Percentiles rank a stretch among this genome's conserved stretches.
Evolutionary conservation across 345 rosid species (phyloP).

Genomic region (Anacardium occidentale): DNA sequence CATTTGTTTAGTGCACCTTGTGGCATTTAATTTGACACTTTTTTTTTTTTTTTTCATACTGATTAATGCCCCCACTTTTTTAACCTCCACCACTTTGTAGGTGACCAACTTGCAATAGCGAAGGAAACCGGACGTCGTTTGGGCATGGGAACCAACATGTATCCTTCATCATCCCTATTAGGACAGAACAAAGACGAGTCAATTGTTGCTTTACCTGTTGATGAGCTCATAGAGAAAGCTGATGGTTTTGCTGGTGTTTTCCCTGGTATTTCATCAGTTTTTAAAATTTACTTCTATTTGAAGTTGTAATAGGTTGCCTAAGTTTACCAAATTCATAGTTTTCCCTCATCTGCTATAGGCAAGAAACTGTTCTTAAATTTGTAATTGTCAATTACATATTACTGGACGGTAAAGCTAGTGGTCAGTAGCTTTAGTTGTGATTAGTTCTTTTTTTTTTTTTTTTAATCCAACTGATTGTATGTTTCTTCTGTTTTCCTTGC

Average conservation of each 20-base stretch:
- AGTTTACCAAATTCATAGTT: not conserved
- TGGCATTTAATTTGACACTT: not conserved
- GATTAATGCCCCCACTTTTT: not conserved
- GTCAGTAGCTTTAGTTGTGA: not conserved
- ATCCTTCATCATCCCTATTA: slow-evolving; percentile 59
- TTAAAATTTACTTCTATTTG: not conserved
- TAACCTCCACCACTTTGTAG: slow-evolving; percentile 20
- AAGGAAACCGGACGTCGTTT: slow-evolving; percentile 72
- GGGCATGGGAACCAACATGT: slow-evolving; percentile 74
- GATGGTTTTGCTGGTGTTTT: slow-evolving; percentile 74
- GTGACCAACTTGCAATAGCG: slow-evolving; percentile 67
- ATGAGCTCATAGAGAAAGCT: slow-evolving; percentile 58
- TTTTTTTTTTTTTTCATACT: slow-evolving; percentile 5
- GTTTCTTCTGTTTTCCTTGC: not conserved
- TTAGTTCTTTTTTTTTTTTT: not conserved
- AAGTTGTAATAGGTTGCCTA: not conserved
- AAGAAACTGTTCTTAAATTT: not conserved
- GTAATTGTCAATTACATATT: not conserved
- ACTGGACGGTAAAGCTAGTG: not conserved
- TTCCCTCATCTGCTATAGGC: not conserved
- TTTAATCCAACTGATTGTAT: not conserved
- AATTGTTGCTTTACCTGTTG: slow-evolving; percentile 54
- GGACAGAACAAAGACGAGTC: slow-evolving; percentile 68
- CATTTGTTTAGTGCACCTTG: not conserved
- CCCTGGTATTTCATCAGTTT: slow-evolving; percentile 43